phyloP scores from a whole-genome alignment of 1,139 yeast species.

The Pichia sp. region DNA sequence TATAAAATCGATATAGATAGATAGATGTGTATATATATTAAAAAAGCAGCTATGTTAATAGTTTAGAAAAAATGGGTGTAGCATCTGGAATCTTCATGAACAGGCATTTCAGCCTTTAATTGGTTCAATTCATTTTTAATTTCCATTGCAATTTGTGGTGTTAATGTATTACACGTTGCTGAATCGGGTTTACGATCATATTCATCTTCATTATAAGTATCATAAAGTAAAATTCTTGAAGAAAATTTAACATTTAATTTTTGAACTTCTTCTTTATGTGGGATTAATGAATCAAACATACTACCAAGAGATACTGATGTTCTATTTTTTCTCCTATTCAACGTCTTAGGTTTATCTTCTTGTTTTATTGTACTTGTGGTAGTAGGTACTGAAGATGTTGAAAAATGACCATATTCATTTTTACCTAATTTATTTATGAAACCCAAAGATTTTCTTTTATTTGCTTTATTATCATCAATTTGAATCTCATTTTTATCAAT shows the following conservation, averaged over 20 bases:
- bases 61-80: slow-evolving; percentile 74
- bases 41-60: not conserved
- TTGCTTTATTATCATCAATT: not conserved
- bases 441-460: slow-evolving; percentile 12
- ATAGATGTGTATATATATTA: too few species aligned
- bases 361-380: not conserved
- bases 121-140: slow-evolving; percentile 82
- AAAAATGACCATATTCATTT: slow-evolving; percentile 8
- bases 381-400: slow-evolving; percentile 14
- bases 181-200: slow-evolving; percentile 92
- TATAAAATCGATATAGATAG: too few species aligned
- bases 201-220: slow-evolving; percentile 77
- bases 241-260: slow-evolving; percentile 58
- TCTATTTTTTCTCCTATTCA: slow-evolving; percentile 15
- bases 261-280: not conserved
- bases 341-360: slow-evolving; percentile 17
- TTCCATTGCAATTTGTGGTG: slow-evolving; percentile 82
- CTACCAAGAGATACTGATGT: slow-evolving; percentile 22
- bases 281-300: slow-evolving; percentile 20
- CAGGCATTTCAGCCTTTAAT: slow-evolving; percentile 68
- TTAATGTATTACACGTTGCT: slow-evolving; percentile 88
- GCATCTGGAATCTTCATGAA: slow-evolving; percentile 71
- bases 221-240: slow-evolving; percentile 76
- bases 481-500: not conserved
- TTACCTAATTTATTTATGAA: slow-evolving; percentile 11